Evolutionary conservation across 2,329 filamentous ascomycete species (phyloP).

Genomic region (Penicillium sclerotiorum): DNA sequence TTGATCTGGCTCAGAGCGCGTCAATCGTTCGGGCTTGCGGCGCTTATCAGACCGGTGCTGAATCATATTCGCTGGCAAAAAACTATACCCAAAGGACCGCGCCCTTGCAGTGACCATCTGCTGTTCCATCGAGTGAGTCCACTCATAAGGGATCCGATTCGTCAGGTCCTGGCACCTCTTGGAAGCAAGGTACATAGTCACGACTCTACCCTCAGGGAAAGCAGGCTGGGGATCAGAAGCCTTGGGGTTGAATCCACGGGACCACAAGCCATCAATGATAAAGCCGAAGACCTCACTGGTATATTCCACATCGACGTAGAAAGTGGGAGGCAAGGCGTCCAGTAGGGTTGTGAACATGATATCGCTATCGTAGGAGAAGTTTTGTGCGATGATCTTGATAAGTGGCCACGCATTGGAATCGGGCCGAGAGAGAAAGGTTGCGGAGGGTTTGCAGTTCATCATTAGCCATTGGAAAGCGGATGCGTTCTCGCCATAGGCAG

Average conservation of each 20-base stretch:
- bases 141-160: not conserved
- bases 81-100: not conserved
- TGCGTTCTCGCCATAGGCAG: not conserved
- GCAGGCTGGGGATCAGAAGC: not conserved
- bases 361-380: not conserved
- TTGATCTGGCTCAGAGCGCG: not conserved
- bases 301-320: too few species aligned
- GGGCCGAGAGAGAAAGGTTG: not conserved
- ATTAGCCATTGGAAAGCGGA: not conserved
- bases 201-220: not conserved
- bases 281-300: not conserved
- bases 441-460: not conserved
- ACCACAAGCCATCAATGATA: slow-evolving; percentile 1
- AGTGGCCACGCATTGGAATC: not conserved
- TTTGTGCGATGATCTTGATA: not conserved
- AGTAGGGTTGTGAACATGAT: not conserved
- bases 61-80: not conserved
- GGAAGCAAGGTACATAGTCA: not conserved
- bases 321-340: too few species aligned
- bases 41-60: not conserved
- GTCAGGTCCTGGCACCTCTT: not conserved
- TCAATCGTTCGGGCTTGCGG: not conserved
- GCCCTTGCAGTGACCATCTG: not conserved
- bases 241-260: not conserved
- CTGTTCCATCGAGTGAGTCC: not conserved